Conservation (phyloP, 768 basidiomycete genomes). For the Mycena filopes region DNA sequence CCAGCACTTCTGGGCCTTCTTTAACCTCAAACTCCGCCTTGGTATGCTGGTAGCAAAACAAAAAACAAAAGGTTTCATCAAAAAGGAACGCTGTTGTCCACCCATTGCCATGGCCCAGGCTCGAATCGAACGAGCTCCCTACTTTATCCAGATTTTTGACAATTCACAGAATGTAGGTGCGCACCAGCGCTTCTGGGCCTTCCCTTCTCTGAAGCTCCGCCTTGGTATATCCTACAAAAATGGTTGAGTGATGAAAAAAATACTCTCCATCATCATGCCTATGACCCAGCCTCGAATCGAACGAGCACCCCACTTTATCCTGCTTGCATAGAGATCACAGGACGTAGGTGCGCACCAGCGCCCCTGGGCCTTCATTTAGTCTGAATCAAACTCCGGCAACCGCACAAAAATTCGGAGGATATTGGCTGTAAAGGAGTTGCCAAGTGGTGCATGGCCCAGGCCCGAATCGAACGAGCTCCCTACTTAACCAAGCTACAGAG, state of each 20-base stretch:
- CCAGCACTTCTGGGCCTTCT: neutral
- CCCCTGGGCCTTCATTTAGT: neutral
- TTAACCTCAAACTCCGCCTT: neutral
- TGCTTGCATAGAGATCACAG: neutral
- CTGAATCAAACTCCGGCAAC: neutral
- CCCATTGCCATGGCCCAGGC: neutral
- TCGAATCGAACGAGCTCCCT: neutral
- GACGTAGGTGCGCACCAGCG: neutral
- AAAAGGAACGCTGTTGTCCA: too few species aligned
- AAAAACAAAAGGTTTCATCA: too few species aligned
- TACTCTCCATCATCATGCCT: too few species aligned
- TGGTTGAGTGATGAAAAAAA: too few species aligned
- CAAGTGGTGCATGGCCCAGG: neutral
- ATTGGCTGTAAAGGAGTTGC: too few species aligned
- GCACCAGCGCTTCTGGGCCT: neutral
- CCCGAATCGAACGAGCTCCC: slow-evolving; percentile 12
- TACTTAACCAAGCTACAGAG: neutral
- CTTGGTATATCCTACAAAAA: too few species aligned
- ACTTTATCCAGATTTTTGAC: neutral
- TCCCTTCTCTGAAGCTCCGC: neutral
- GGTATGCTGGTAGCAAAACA: too few species aligned
- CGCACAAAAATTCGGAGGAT: neutral
- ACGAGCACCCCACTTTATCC: neutral
- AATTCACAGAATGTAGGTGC: neutral
- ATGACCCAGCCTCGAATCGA: slow-evolving; percentile 5